phyloP scores from a whole-genome alignment of 176 grass and related monocot species.

The Themeda triandra region DNA sequence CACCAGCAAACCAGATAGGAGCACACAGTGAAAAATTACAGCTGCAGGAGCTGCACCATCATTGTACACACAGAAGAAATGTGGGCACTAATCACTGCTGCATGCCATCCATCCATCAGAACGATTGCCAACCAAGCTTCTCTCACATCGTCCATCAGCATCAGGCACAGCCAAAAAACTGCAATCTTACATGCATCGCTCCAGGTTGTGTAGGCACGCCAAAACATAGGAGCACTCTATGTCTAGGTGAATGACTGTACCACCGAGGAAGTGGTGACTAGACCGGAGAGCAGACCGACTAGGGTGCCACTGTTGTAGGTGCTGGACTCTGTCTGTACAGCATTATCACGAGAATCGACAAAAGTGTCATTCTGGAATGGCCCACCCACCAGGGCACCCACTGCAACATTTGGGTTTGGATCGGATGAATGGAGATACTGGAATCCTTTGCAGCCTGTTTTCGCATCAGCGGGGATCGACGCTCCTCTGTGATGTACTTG shows the following conservation, averaged over 20 bases:
- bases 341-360: constrained; percentile 71
- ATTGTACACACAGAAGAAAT: constrained; percentile 5
- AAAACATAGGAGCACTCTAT: constrained; percentile 27
- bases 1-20: constrained; percentile 22
- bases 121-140: background rate
- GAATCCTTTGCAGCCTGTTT: constrained; percentile 85
- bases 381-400: constrained; percentile 78
- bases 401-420: constrained; percentile 83
- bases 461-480: constrained; percentile 62
- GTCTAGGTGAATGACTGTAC: constrained; percentile 70
- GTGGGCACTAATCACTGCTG: constrained; percentile 26
- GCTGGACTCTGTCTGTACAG: constrained; percentile 78
- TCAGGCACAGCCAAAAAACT: background rate
- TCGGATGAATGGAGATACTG: constrained; percentile 58
- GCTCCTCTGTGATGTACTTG: constrained; percentile 94
- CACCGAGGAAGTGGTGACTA: constrained; percentile 78
- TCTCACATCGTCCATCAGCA: background rate
- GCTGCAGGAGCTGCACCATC: constrained; percentile 8
- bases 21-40: constrained; percentile 14
- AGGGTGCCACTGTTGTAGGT: constrained; percentile 91
- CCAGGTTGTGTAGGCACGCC: background rate
- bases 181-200: background rate
- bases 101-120: background rate
- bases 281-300: constrained; percentile 65
- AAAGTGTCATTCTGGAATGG: constrained; percentile 88